Evolutionary conservation across 306 rosid genomes (phyloP), one percentile per base, ranked within the genome.

Genomic region (Cucurbita argyrosperma): DNA sequence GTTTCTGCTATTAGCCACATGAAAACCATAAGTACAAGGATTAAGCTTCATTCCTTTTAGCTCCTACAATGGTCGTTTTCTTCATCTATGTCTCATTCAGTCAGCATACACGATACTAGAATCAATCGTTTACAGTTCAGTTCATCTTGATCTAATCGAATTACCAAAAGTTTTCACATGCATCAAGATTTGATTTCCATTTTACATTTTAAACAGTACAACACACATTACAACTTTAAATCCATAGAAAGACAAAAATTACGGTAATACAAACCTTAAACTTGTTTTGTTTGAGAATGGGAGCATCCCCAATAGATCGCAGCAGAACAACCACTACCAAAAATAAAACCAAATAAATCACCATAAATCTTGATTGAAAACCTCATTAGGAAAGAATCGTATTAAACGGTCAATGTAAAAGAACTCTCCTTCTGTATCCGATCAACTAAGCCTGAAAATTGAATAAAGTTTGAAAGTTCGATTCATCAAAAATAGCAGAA

Each of bases 261-360:
- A 26, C 55, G 5, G 11, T 71, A 68, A 74, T 8, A 19, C 66
- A 64, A 63, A 90, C 97, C 99, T 94, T 94, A 81, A 94, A 94
- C 75, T 94, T 94, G 9, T 95, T 80, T 87, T 90, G 97, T 78
- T 91, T 89, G 82, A 91, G 96, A 56, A 94, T 94, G 61, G 96
- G 97, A 55, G 99, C 99, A 89, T 91, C 95, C 35, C 97, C 97
- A 19, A 97, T 94, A 79, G 99, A 97, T 88, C 97, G 85, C 65
- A 94, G 87, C 86, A 87, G 99, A 87, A 94, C 90, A 80, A 91
- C 99, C 76, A 90, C 98, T 90, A 80, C 83, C 72, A 74, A 80
- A 53, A 74, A 7, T 4, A 61, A 84, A 69, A 68, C 71, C 73
- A 67, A 49, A 62, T 59, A 21, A 42, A 52, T 10, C 77, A 74